Evolutionary conservation across 148 eudicot genomes (phyloP), one percentile per base, ranked within the genome.

Genomic region (Camellia sinensis): DNA sequence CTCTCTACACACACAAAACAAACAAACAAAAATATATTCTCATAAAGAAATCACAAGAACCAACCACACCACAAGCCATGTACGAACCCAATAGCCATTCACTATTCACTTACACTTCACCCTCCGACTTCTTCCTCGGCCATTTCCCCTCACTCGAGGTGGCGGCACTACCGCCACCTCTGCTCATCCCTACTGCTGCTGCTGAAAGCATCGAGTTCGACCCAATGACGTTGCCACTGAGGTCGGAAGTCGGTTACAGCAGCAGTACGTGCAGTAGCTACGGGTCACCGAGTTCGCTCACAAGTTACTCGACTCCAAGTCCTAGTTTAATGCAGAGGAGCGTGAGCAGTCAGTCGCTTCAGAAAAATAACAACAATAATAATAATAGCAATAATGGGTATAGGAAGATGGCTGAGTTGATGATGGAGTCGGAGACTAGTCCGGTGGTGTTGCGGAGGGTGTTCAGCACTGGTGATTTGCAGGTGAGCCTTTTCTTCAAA

Each of bases 271-370:
- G 84, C 77, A 87, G 87, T 72, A 81, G 82, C 52, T 81, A 85
- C 50, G 81, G 75, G 44, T 88, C 89, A 1, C 89, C 90, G 0
- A 80, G 71, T 59, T 86, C 82, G 22, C 71, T 64, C 19, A 60
- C 82, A 5, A 74, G 85, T 40, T 73, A 64, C 37, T 80, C 73
- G 18, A 13, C 74, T 13, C 62, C 74, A 53, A 78, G 80, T 3
- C 78, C 86, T 19, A 81, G 80, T 67, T 37, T 89, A 78, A 88
- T 84, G 29, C 73, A 74, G 43, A 53, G 67, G 12, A 80, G 83
- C 88, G 63, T 83, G 59, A 89, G 91, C 70, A 92, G 92, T 78
- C 91, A 86, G 74, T 89, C 94, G 22, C 87, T 92, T 44, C 86
- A 75, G 22, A 83, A 80, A 63, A 88, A 87, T 50, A 45, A 67